Conservation (phyloP, 352 stramenopile genomes). For the Pythium sukuiense region DNA sequence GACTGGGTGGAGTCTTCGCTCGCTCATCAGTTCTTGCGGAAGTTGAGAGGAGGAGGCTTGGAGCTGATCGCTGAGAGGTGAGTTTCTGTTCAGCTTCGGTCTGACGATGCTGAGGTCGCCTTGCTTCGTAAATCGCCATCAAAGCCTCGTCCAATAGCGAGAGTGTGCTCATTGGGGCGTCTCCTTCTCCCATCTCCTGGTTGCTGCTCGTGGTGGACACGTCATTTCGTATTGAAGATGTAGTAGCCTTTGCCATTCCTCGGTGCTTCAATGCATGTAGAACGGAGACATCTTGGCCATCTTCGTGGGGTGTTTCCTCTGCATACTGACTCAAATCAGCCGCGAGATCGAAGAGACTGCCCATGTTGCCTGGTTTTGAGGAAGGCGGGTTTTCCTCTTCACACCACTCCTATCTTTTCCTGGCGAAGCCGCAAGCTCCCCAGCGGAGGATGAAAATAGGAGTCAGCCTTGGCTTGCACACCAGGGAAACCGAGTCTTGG, state of each 20-base stretch:
- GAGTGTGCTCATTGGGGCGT: constrained; percentile 23
- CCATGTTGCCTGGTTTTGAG: constrained; percentile 24
- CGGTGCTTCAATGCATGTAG: not conserved
- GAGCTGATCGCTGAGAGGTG: not conserved
- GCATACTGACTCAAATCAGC: constrained; percentile 48
- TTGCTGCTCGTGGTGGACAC: not conserved
- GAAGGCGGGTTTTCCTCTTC: too few species aligned
- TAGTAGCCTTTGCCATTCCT: not conserved
- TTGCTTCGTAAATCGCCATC: constrained; percentile 41
- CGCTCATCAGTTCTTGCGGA: not conserved
- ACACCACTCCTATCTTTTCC: not conserved
- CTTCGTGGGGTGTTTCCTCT: not conserved
- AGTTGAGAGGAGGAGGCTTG: not conserved
- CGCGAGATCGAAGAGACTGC: constrained; percentile 65
- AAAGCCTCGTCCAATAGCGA: constrained; percentile 56
- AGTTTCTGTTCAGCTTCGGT: not conserved
- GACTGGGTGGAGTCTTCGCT: not conserved
- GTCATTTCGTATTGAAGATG: not conserved
- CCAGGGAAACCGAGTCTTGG: not conserved
- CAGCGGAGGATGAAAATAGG: not conserved
- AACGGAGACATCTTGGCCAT: not conserved
- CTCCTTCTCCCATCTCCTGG: not conserved
- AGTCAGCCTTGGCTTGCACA: too few species aligned
- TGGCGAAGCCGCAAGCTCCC: not conserved
- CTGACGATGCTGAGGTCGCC: not conserved